Conservation (phyloP, 1,284 basidiomycete species). For the Cutaneotrichosporon cutaneum region DNA sequence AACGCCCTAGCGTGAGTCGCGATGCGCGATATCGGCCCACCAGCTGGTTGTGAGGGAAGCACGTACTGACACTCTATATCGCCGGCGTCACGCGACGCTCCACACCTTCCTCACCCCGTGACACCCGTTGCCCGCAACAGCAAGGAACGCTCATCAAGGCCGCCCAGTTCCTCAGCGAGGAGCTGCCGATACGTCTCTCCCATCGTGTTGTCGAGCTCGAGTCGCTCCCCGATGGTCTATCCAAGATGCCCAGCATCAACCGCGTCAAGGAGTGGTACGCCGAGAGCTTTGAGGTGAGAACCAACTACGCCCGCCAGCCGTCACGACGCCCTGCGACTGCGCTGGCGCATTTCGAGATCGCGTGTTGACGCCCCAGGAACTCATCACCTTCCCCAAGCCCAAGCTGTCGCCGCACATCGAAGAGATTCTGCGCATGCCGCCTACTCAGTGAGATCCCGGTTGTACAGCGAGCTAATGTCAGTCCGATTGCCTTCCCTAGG, state of each 20-base stretch:
- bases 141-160: conserved; percentile 85
- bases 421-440: conserved; percentile 63
- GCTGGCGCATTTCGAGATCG: background rate
- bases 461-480: conserved; percentile 9
- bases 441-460: conserved; percentile 42
- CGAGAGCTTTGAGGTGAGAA: conserved; percentile 88
- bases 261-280: conserved; percentile 99
- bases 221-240: conserved; percentile 86
- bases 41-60: background rate
- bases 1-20: conserved; percentile 56
- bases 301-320: no score
- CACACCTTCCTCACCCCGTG: background rate
- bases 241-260: conserved; percentile 87
- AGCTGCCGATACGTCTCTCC: conserved; percentile 85
- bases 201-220: conserved; percentile 97
- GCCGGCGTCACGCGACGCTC: background rate
- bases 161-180: conserved; percentile 74
- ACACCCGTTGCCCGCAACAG: background rate
- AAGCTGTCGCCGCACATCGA: conserved; percentile 66
- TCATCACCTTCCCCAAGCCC: conserved; percentile 79
- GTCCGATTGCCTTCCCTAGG: conserved; percentile 36
- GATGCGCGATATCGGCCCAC: background rate
- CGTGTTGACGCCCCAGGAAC: conserved; percentile 63
- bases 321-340: background rate
- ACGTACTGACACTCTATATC: background rate